These are phyloP conservation scores for Solanum boliviense DNA, from an alignment of 257 asterid species.

Conservation along the genomic window DNA sequence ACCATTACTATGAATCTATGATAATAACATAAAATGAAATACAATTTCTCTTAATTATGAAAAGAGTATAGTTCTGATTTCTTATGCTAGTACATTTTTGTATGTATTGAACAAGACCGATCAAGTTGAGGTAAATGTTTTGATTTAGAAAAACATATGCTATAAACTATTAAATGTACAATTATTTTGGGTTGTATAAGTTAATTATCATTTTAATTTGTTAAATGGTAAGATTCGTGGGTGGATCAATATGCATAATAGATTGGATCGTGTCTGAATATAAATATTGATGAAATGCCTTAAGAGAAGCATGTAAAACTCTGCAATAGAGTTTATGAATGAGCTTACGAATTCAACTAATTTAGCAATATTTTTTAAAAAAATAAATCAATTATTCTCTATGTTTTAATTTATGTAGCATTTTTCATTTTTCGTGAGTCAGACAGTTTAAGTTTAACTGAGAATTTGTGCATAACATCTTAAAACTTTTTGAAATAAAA, in stretches of 20 bases:
- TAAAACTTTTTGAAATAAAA: no score
- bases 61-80: no score
- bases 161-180: background rate
- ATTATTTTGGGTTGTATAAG: background rate
- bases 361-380: background rate
- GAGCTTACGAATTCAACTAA: background rate
- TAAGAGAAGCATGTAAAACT: background rate
- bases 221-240: background rate
- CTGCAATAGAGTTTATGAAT: background rate
- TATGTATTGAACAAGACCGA: background rate
- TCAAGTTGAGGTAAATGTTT: background rate
- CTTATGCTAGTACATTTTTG: background rate
- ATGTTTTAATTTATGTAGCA: background rate
- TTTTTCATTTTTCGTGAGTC: no score
- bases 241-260: background rate
- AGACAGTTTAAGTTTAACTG: no score
- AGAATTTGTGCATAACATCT: background rate
- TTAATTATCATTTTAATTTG: background rate
- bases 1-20: background rate
- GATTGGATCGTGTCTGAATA: background rate
- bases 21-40: no score
- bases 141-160: background rate
- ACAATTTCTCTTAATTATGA: no score
- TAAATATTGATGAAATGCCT: background rate
- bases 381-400: no score